Evolutionary conservation across 306 rosid genomes (phyloP).

Genomic region (Adenanthera pavonina): DNA sequence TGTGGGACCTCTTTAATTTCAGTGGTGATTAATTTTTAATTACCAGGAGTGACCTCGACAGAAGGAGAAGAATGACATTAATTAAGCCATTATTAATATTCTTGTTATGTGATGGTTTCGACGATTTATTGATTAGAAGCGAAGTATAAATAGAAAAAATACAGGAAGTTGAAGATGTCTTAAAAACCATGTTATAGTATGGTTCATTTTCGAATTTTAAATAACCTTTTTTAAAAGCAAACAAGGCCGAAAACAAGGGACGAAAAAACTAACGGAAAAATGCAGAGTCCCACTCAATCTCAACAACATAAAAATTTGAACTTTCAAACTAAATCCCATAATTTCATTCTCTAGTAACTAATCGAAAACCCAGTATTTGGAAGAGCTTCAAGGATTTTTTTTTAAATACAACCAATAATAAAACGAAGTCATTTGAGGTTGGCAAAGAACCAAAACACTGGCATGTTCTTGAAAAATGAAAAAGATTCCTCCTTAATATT

Average conservation of each 20-base stretch:
- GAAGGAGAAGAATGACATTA: conserved; percentile 28
- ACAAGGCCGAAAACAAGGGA: conserved; percentile 34
- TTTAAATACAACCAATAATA: conserved; percentile 18
- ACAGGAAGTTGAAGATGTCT: neutral
- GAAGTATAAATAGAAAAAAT: conserved; percentile 18
- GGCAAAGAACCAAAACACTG: neutral
- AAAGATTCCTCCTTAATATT: neutral
- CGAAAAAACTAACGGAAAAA: conserved; percentile 29
- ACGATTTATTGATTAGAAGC: conserved; percentile 11
- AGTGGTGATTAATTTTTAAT: conserved; percentile 22
- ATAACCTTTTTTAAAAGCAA: conserved; percentile 12
- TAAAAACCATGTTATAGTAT: conserved; percentile 13
- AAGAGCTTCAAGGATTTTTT: neutral
- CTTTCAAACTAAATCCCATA: conserved; percentile 31
- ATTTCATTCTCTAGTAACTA: conserved; percentile 18
- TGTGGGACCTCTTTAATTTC: conserved; percentile 26
- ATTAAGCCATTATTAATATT: conserved; percentile 35
- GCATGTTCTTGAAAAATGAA: conserved; percentile 20
- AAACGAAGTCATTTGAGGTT: conserved; percentile 7
- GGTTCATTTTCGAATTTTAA: neutral
- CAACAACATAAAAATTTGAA: conserved; percentile 39
- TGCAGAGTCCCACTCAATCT: conserved; percentile 40
- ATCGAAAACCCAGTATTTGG: conserved; percentile 5
- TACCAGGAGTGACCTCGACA: conserved; percentile 17
- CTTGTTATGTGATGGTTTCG: conserved; percentile 3